These are phyloP conservation scores for Polyrhizophydium stewartii DNA, from an alignment of 371 early-diverging fungal species.

Conservation along the genomic window DNA sequence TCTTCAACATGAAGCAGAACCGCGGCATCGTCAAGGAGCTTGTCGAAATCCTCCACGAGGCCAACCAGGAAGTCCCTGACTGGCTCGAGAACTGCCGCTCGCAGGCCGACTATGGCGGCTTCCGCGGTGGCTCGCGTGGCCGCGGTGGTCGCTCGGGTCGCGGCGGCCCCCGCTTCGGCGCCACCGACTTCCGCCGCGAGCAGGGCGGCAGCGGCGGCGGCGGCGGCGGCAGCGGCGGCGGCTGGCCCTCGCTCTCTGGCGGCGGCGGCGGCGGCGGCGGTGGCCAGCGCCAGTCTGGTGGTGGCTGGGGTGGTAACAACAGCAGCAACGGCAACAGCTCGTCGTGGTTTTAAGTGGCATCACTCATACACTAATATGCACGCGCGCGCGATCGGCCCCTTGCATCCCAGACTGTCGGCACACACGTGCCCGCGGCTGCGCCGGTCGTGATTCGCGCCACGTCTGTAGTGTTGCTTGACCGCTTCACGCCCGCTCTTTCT, in stretches of 20 bases:
- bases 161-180: conserved; percentile 35
- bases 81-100: conserved; percentile 48
- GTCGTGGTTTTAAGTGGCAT: conserved; percentile 62
- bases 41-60: conserved; percentile 70
- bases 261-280: conserved; percentile 14
- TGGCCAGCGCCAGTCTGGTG: conserved; percentile 13
- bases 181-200: conserved; percentile 42
- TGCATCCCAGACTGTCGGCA: no score
- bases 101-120: conserved; percentile 7
- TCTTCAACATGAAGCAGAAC: conserved; percentile 43
- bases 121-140: conserved; percentile 14
- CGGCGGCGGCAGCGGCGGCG: conserved; percentile 21
- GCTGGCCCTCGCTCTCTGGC: conserved; percentile 23
- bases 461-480: no score
- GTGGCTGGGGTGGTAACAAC: conserved; percentile 20
- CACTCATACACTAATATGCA: not conserved
- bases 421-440: not conserved
- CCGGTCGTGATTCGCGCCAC: no score
- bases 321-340: conserved; percentile 14
- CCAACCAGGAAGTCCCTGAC: conserved; percentile 75
- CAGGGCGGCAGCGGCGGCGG: conserved; percentile 14
- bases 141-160: conserved; percentile 29
- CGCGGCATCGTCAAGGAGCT: conserved; percentile 51
- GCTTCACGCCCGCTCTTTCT: not conserved
- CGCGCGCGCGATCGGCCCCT: no score